Conservation (phyloP, 2,329 filamentous ascomycete genomes). For the Stemphylium beticola region DNA sequence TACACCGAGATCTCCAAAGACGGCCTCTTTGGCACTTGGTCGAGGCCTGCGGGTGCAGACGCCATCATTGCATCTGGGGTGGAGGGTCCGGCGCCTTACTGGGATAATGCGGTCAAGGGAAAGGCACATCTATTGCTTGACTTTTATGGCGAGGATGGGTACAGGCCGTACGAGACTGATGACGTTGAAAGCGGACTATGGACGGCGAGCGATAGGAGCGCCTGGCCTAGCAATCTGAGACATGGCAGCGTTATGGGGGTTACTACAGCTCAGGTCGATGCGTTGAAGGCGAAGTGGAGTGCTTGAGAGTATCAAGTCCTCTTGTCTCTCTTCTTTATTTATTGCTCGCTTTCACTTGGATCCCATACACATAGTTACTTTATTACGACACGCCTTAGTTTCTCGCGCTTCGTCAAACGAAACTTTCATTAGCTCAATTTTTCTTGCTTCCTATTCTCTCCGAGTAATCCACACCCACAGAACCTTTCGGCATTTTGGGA, state of each 20-base stretch:
- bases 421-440: too few species aligned
- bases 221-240: slow-evolving; percentile 57
- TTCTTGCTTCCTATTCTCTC: too few species aligned
- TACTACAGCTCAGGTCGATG: slow-evolving; percentile 44
- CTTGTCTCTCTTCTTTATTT: too few species aligned
- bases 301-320: background rate
- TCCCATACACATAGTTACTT: too few species aligned
- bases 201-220: slow-evolving; percentile 51
- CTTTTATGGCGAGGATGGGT: slow-evolving; percentile 52
- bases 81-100: slow-evolving; percentile 43
- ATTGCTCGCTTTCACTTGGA: too few species aligned
- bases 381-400: too few species aligned
- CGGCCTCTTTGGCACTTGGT: slow-evolving; percentile 61
- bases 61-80: slow-evolving; percentile 49
- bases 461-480: too few species aligned
- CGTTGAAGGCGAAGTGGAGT: slow-evolving; percentile 44
- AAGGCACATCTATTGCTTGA: slow-evolving; percentile 57
- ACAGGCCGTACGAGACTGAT: slow-evolving; percentile 57
- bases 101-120: slow-evolving; percentile 41
- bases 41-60: slow-evolving; percentile 53
- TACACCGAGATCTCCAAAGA: slow-evolving; percentile 58
- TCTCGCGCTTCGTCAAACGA: too few species aligned
- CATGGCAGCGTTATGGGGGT: slow-evolving; percentile 52
- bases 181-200: slow-evolving; percentile 56
- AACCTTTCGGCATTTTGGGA: too few species aligned